These are phyloP conservation scores for Penicillium polonicum DNA, from an alignment of 2,329 filamentous ascomycete genomes.

Conservation along the genomic window DNA sequence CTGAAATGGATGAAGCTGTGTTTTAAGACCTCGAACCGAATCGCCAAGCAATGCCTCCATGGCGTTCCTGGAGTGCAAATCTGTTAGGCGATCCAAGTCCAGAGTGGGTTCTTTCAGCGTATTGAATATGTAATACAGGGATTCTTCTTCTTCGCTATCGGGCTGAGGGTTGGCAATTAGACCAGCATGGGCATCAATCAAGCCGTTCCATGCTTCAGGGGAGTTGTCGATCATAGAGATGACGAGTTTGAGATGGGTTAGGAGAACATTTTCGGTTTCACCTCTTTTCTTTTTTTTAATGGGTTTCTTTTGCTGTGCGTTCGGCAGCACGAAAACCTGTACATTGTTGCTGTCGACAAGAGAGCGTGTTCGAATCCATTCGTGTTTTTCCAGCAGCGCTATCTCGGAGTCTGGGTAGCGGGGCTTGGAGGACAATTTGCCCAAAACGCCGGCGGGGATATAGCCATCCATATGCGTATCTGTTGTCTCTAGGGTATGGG, in stretches of 20 bases:
- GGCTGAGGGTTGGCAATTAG: constrained; percentile 8
- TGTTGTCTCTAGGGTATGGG: neutral
- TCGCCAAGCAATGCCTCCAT: constrained; percentile 39
- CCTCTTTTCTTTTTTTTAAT: neutral
- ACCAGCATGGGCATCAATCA: constrained; percentile 10
- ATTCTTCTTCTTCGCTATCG: constrained; percentile 40
- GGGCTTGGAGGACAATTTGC: constrained; percentile 6
- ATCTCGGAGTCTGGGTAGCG: constrained; percentile 27
- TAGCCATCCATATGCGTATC: neutral
- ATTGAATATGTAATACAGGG: constrained; percentile 53
- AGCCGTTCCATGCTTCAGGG: constrained; percentile 40
- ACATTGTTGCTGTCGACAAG: constrained; percentile 22
- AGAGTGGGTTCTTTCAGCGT: constrained; percentile 45
- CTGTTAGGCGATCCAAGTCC: constrained; percentile 29
- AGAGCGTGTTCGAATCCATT: constrained; percentile 37
- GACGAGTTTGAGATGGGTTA: constrained; percentile 28
- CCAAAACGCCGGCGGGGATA: constrained; percentile 36
- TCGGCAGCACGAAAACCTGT: constrained; percentile 43
- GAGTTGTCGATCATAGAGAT: constrained; percentile 44
- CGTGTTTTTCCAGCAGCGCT: constrained; percentile 29
- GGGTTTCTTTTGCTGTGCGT: constrained; percentile 31
- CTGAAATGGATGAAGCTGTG: constrained; percentile 74
- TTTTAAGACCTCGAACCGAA: constrained; percentile 45
- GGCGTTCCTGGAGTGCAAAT: constrained; percentile 34
- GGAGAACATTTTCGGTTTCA: neutral